These are phyloP conservation scores for Hanseniaspora hatyaiensis DNA, from an alignment of 805 yeast species.

Conservation along the genomic window DNA sequence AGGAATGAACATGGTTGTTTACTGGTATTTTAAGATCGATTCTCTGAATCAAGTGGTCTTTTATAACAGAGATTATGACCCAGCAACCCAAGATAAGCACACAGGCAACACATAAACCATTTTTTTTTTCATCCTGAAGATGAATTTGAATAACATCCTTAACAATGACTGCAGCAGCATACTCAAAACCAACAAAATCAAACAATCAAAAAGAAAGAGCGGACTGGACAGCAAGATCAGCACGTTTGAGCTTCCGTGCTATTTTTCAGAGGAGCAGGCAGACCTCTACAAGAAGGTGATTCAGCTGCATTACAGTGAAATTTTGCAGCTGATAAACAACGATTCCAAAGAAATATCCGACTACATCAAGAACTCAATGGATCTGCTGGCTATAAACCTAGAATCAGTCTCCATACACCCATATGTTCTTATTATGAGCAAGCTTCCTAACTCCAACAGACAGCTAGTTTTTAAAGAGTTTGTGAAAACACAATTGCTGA, in stretches of 20 bases:
- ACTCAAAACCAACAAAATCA: constrained; percentile 14
- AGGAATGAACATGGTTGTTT: no score
- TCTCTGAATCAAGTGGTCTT: no score
- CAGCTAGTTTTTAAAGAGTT: constrained; percentile 11
- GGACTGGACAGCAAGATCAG: no score
- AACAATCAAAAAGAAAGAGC: no score
- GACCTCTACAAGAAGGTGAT: constrained; percentile 86
- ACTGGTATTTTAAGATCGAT: no score
- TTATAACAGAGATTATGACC: no score
- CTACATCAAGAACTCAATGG: constrained; percentile 61
- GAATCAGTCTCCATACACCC: constrained; percentile 83
- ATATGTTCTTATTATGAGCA: constrained; percentile 68
- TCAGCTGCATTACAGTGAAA: constrained; percentile 82
- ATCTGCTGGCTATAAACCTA: constrained; percentile 62
- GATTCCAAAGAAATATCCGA: constrained; percentile 21
- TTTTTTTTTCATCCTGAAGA: no score
- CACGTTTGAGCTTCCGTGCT: constrained; percentile 69
- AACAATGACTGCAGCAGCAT: constrained; percentile 3
- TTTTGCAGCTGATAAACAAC: constrained; percentile 48
- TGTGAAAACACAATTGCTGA: constrained; percentile 5
- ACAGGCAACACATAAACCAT: no score
- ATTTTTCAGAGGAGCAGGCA: constrained; percentile 75
- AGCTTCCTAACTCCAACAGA: constrained; percentile 57
- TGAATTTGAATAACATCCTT: constrained; percentile 6
- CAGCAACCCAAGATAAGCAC: no score